phyloP scores from a whole-genome alignment of 495 filamentous ascomycete genomes.

The Bacidia rubella region DNA sequence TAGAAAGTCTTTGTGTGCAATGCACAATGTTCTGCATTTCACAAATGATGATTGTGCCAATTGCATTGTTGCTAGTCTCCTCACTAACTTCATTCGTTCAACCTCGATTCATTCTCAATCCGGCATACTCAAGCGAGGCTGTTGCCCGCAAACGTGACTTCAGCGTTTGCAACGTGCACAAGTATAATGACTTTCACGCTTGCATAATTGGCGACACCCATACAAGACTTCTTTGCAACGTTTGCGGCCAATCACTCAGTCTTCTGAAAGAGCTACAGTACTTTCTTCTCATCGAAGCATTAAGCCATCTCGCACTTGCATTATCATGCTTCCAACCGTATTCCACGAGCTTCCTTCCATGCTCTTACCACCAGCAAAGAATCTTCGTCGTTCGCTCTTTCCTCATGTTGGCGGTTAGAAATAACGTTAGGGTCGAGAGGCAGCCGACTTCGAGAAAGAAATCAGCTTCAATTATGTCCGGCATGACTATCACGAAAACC shows the following conservation, averaged over 20 bases:
- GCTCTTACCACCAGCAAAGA: not conserved
- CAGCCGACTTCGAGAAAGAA: not conserved
- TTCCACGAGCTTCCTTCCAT: too few relatives aligned
- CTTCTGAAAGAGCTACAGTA: too few relatives aligned
- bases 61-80: too few relatives aligned
- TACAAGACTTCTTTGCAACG: not conserved
- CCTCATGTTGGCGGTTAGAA: not conserved
- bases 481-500: slow-evolving; percentile 1
- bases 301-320: not conserved
- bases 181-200: not conserved
- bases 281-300: not conserved
- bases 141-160: not conserved
- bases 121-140: too few relatives aligned
- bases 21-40: too few relatives aligned
- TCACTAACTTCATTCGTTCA: too few relatives aligned
- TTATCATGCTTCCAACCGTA: too few relatives aligned
- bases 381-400: not conserved
- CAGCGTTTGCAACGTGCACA: not conserved
- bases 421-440: not conserved
- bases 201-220: not conserved
- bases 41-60: too few relatives aligned
- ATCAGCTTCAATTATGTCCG: slow-evolving; percentile 1
- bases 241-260: too few relatives aligned
- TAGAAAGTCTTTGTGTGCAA: too few relatives aligned
- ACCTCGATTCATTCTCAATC: too few relatives aligned